These are phyloP conservation scores for Pneumocystis murina DNA, from an alignment of 1,139 yeast species.

Conservation along the genomic window DNA sequence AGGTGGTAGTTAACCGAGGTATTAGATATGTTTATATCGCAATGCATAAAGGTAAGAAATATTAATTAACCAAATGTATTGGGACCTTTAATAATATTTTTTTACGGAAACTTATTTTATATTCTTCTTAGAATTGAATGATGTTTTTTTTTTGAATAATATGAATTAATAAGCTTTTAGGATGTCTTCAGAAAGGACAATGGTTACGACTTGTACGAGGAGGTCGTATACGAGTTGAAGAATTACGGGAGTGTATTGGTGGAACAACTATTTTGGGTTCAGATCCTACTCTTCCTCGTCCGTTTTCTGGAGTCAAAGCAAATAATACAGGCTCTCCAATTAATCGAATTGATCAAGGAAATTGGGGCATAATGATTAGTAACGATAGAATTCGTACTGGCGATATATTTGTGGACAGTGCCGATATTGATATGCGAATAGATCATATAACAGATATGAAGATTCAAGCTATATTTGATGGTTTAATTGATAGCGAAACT, in stretches of 20 bases:
- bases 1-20: background rate
- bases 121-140: background rate
- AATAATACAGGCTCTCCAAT: background rate
- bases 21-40: background rate
- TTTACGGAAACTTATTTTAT: too few relatives aligned
- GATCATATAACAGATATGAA: constrained; percentile 39
- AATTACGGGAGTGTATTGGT: background rate
- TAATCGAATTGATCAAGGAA: constrained; percentile 38
- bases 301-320: too few relatives aligned
- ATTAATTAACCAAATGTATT: background rate
- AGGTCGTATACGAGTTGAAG: background rate
- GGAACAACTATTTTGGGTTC: background rate
- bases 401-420: constrained; percentile 57
- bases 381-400: constrained; percentile 73
- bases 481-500: background rate
- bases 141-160: background rate
- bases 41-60: background rate
- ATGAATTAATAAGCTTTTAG: background rate
- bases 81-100: background rate
- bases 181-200: background rate
- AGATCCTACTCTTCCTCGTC: background rate
- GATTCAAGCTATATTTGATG: background rate
- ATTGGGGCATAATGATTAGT: constrained; percentile 79
- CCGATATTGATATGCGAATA: constrained; percentile 29
- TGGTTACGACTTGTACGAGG: background rate